Evolutionary conservation across 2,329 filamentous ascomycete species (phyloP).

Genomic region (Gyromitra esculenta): DNA sequence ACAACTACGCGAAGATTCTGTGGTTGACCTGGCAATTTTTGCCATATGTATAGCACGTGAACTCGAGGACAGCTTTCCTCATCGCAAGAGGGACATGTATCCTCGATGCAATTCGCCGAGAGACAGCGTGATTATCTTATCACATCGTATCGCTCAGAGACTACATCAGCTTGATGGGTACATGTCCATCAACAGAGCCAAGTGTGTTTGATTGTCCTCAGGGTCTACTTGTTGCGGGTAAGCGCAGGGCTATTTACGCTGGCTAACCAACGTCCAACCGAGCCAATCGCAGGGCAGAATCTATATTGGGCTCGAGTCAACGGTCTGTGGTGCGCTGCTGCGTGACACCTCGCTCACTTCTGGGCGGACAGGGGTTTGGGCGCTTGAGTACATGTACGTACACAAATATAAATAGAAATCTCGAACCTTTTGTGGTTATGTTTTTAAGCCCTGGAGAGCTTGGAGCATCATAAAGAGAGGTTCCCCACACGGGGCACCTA

Average conservation of each 20-base stretch:
- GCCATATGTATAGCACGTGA: slow-evolving; percentile 24
- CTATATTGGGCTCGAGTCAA: slow-evolving; percentile 39
- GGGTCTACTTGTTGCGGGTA: slow-evolving; percentile 9
- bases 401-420: slow-evolving; percentile 36
- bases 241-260: slow-evolving; percentile 20
- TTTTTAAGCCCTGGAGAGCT: slow-evolving; percentile 12
- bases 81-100: slow-evolving; percentile 12
- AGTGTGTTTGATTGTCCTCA: background rate
- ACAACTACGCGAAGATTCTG: background rate
- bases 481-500: slow-evolving; percentile 37
- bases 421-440: slow-evolving; percentile 13
- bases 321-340: slow-evolving; percentile 17
- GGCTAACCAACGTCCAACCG: slow-evolving; percentile 25
- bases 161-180: background rate
- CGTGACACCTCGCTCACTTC: slow-evolving; percentile 14
- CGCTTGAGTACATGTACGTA: slow-evolving; percentile 27
- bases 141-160: slow-evolving; percentile 11
- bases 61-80: slow-evolving; percentile 19
- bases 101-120: slow-evolving; percentile 8
- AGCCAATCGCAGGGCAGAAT: slow-evolving; percentile 23
- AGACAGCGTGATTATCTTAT: slow-evolving; percentile 21
- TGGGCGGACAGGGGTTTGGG: slow-evolving; percentile 26
- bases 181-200: slow-evolving; percentile 14
- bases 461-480: slow-evolving; percentile 36
- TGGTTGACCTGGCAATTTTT: background rate